These are phyloP conservation scores for Plasmodium adleri DNA, from an alignment of 169 alveolate genomes.

Conservation along the genomic window DNA sequence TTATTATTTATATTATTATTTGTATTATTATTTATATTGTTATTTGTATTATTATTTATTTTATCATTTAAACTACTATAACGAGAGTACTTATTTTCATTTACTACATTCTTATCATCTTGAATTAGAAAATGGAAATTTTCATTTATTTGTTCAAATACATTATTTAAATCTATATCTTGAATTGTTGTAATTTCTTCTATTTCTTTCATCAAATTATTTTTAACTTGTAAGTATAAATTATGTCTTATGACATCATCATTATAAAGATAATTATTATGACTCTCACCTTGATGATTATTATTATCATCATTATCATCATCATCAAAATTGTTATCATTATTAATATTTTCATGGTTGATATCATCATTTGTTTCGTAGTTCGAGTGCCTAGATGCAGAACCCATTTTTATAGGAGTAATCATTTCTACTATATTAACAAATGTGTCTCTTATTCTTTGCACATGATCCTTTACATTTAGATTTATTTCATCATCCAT, in stretches of 20 bases:
- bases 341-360: background rate
- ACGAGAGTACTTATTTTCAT: background rate
- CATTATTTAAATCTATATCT: conserved; percentile 38
- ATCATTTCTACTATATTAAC: conserved; percentile 17
- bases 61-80: background rate
- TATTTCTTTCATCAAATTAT: conserved; percentile 11
- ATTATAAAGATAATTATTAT: background rate
- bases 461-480: background rate
- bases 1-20: no score
- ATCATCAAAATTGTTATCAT: no score
- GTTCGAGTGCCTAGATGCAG: background rate
- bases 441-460: background rate
- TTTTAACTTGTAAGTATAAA: conserved; percentile 1
- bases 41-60: background rate
- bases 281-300: background rate
- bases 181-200: background rate
- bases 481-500: background rate
- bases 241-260: background rate
- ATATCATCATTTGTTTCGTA: background rate
- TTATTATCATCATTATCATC: no score
- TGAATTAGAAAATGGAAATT: conserved; percentile 10
- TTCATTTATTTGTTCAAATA: conserved; percentile 38
- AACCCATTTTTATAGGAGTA: background rate
- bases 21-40: no score
- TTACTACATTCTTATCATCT: background rate